Evolutionary conservation across 1,284 basidiomycete genomes (phyloP).

Genomic region (Leccinum idahoense): DNA sequence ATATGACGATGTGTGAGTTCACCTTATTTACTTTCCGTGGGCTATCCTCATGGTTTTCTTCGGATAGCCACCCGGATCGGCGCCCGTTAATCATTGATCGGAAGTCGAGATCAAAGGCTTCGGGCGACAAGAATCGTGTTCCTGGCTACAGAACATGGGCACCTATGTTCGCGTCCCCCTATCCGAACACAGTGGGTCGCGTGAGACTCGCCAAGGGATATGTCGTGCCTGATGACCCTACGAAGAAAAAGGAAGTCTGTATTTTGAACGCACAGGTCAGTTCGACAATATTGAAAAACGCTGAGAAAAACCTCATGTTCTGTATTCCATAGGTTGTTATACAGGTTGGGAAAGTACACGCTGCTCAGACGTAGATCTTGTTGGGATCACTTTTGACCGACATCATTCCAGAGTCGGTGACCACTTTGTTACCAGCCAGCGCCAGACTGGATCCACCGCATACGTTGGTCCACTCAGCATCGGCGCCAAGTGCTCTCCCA

Average conservation of each 20-base stretch:
- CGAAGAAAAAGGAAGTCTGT: slow-evolving; percentile 36
- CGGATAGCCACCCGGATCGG: slow-evolving; percentile 46
- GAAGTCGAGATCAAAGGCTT: slow-evolving; percentile 40
- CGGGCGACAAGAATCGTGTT: slow-evolving; percentile 46
- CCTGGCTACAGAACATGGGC: slow-evolving; percentile 54
- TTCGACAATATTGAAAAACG: background rate
- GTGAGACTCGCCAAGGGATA: slow-evolving; percentile 64
- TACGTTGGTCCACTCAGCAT: slow-evolving; percentile 35
- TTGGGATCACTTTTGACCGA: slow-evolving; percentile 55
- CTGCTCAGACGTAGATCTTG: slow-evolving; percentile 68
- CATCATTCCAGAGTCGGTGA: slow-evolving; percentile 33
- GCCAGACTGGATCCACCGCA: slow-evolving; percentile 17
- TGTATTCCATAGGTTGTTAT: slow-evolving; percentile 47
- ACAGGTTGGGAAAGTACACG: slow-evolving; percentile 53
- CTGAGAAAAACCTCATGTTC: background rate
- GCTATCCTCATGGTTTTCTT: slow-evolving; percentile 1
- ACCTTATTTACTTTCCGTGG: background rate
- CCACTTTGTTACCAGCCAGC: slow-evolving; percentile 25
- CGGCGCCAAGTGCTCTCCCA: slow-evolving; percentile 40
- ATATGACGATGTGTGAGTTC: slow-evolving; percentile 77
- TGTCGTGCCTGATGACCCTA: slow-evolving; percentile 47
- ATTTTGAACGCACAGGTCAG: slow-evolving; percentile 53
- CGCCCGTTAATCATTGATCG: slow-evolving; percentile 34
- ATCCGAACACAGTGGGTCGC: slow-evolving; percentile 25
- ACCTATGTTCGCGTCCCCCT: slow-evolving; percentile 31